Base-by-base conservation (phyloP, 192 early-diverging fungal genomes). In the Gigaspora rosea region DNA sequence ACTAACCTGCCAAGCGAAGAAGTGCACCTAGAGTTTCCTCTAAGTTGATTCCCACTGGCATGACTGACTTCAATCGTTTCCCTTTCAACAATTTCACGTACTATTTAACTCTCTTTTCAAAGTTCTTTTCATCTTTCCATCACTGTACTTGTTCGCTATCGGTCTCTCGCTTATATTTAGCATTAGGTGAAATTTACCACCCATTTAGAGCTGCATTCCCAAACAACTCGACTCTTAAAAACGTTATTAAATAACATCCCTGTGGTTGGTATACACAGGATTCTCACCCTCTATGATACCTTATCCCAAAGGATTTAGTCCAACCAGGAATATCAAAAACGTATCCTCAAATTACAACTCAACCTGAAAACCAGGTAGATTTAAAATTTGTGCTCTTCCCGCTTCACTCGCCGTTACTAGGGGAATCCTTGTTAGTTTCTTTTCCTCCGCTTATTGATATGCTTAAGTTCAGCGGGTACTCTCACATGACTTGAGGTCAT, bases 71-170 rank as follows among this genome's bases (percentile, higher is more conserved):
- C 83, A 87, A 87, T 80, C 86, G 86, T 84, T 91, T 91, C 89
- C 90, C 90, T 92, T 91, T 88, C 83, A 86, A 87, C n/a, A n/a
- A n/a, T n/a, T n/a, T n/a, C n/a, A n/a, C n/a, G n/a, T n/a, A n/a
- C n/a, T n/a, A n/a, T n/a, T 93, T 90, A 84, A 92, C 89, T 92
- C 90, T 91, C 88, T 91, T 91, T 92, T 88, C 88, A 90, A 89
- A 91, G 90, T 91, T 82, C 87, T 90, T 91, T 92, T 91, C 90
- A 92, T 90, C 91, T 92, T 92, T 92, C 91, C 89, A 87, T 93
- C 90, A 91, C 88, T 87, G 91, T 92, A 92, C 90, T 92, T 92
- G 91, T 92, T 92, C 86, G 90, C 89, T 92, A 92, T 92, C 89
- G 89, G 91, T 91, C 90, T 92, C 91, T 91, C 86, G 86, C 86